Evolutionary conservation across 2,329 filamentous ascomycete species (phyloP).

Genomic region (Aureobasidium zeae): DNA sequence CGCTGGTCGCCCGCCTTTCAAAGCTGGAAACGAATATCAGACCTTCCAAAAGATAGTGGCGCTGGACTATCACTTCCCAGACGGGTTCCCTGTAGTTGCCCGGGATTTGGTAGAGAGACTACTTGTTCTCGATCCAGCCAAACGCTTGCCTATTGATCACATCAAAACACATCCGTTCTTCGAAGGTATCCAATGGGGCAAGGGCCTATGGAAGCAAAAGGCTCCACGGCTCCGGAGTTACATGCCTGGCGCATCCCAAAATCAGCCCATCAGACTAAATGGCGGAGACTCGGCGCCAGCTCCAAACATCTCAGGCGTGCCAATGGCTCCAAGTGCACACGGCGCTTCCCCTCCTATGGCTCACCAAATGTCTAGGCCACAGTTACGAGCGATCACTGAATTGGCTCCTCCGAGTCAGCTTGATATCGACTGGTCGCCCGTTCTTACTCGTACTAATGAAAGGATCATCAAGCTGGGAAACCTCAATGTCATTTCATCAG

Average conservation of each 20-base stretch:
- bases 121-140: constrained; percentile 76
- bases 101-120: constrained; percentile 84
- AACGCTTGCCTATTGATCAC: constrained; percentile 82
- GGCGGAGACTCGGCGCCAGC: constrained; percentile 20
- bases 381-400: constrained; percentile 82
- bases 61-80: constrained; percentile 86
- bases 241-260: constrained; percentile 56
- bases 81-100: constrained; percentile 76
- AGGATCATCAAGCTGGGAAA: constrained; percentile 92
- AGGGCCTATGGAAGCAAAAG: constrained; percentile 77
- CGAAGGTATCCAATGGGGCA: constrained; percentile 74
- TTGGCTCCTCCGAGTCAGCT: constrained; percentile 92
- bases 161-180: constrained; percentile 97
- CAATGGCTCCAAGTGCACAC: neutral
- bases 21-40: constrained; percentile 87
- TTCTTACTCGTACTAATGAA: constrained; percentile 83
- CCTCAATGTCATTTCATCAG: constrained; percentile 70
- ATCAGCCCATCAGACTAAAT: constrained; percentile 49
- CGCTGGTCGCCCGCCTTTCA: constrained; percentile 94
- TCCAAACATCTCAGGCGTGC: constrained; percentile 9
- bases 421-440: constrained; percentile 97
- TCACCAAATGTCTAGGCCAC: constrained; percentile 40
- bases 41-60: constrained; percentile 98
- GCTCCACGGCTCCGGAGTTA: constrained; percentile 81
- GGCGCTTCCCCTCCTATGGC: constrained; percentile 16